Conservation (phyloP, 2,329 filamentous ascomycete species). For the Trichoderma koningiopsis region DNA sequence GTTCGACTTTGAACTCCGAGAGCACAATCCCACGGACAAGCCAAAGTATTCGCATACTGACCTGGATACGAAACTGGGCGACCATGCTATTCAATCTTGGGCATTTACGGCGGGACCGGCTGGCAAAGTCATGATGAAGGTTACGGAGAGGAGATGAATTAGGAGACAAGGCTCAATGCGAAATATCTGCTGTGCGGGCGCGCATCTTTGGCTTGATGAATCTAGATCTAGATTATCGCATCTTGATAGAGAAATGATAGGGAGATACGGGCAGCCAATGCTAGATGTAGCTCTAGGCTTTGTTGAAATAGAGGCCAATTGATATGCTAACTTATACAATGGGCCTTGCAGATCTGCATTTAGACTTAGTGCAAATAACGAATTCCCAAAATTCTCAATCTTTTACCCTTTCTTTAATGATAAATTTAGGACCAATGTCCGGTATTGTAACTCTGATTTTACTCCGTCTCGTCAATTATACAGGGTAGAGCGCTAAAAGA, state of each 20-base stretch:
- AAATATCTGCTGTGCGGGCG: not conserved
- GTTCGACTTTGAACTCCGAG: not conserved
- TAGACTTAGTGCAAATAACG: not conserved
- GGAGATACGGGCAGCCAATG: too few species aligned
- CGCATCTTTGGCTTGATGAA: not conserved
- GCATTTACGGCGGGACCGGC: not conserved
- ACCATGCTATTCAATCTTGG: not conserved
- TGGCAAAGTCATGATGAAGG: not conserved
- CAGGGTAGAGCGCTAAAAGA: not conserved
- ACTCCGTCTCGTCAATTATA: not conserved
- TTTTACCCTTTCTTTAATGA: not conserved
- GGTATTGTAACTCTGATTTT: not conserved
- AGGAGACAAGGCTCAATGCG: not conserved
- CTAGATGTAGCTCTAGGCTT: too few species aligned
- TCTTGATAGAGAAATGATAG: too few species aligned
- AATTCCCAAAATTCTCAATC: not conserved
- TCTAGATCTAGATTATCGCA: too few species aligned
- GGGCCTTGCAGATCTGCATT: too few species aligned
- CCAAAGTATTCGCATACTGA: not conserved
- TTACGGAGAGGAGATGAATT: not conserved
- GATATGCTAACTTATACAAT: too few species aligned
- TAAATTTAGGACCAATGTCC: not conserved
- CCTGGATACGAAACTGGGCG: not conserved
- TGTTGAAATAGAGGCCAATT: too few species aligned
- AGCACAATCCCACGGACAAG: not conserved